Conservation (phyloP, 352 stramenopile genomes). For the Phytophthora idaei region DNA sequence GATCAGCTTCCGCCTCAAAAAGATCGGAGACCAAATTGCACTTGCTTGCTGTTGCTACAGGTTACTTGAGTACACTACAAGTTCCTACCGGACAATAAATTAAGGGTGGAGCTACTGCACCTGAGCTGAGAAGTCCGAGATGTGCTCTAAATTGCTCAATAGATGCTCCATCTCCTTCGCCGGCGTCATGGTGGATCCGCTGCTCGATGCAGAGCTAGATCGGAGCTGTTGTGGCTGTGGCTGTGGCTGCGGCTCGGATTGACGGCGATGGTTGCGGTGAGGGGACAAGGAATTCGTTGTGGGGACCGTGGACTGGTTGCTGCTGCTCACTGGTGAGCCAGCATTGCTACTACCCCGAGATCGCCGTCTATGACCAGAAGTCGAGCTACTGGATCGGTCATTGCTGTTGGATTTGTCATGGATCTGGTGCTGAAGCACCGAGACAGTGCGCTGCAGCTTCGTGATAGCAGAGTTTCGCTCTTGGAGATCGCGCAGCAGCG, state of each 20-base stretch:
- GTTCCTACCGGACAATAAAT: constrained; percentile 20
- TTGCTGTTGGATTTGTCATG: constrained; percentile 26
- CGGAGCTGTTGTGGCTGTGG: constrained; percentile 15
- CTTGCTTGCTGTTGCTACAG: constrained; percentile 10
- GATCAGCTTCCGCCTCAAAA: constrained; percentile 3
- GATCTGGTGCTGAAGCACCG: constrained; percentile 38
- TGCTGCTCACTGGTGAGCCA: constrained; percentile 34
- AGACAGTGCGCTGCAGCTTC: constrained; percentile 58
- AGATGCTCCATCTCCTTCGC: constrained; percentile 67
- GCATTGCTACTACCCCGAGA: constrained; percentile 30
- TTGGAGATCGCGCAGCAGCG: constrained; percentile 68
- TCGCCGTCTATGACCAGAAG: constrained; percentile 22
- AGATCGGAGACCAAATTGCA: constrained; percentile 3
- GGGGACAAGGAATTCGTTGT: constrained; percentile 34
- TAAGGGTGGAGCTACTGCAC: constrained; percentile 35
- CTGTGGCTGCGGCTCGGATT: constrained; percentile 23
- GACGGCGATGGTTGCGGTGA: constrained; percentile 14
- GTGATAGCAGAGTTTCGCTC: constrained; percentile 60
- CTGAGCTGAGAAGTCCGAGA: constrained; percentile 63
- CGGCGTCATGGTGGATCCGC: constrained; percentile 26
- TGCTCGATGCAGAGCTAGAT: constrained; percentile 22
- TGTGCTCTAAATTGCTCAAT: constrained; percentile 73
- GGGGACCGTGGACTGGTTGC: constrained; percentile 38
- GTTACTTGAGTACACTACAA: constrained; percentile 14
- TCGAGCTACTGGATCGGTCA: constrained; percentile 24